A percentile compares a stretch with the other conserved stretches of the same genome.
Evolutionary conservation across 2,329 filamentous ascomycete genomes (phyloP).

Genomic region (Fusarium equiseti): DNA sequence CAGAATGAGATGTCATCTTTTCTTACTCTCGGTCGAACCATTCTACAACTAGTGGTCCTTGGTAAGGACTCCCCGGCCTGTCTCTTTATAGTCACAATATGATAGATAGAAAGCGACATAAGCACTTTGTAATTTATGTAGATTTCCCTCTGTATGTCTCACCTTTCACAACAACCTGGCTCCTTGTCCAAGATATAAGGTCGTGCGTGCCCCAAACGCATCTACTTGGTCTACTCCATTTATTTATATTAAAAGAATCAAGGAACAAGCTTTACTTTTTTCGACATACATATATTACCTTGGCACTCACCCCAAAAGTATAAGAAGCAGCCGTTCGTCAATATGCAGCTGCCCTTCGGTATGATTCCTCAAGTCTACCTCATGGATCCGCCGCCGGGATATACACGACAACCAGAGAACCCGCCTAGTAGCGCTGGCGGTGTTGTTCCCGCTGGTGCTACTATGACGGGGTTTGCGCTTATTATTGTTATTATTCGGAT

Average conservation of each 20-base stretch:
- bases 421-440: constrained; percentile 41
- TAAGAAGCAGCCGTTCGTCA: not conserved
- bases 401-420: constrained; percentile 39
- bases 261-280: too few relatives aligned
- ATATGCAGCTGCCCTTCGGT: not conserved
- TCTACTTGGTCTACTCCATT: not conserved
- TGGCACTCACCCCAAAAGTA: not conserved
- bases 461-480: constrained; percentile 42
- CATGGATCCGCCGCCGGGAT: constrained; percentile 45
- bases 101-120: not conserved
- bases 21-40: not conserved
- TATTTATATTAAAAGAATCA: not conserved
- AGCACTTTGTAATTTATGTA: not conserved
- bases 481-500: constrained; percentile 43
- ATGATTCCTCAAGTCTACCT: constrained; percentile 72
- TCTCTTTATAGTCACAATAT: not conserved
- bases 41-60: not conserved
- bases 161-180: constrained; percentile 11
- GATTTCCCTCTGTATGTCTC: not conserved
- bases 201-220: constrained; percentile 13
- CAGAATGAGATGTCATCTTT: not conserved
- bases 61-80: not conserved
- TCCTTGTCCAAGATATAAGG: constrained; percentile 34
- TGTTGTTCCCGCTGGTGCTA: constrained; percentile 42
- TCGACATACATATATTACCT: not conserved